Conservation (phyloP, 2,329 filamentous ascomycete species). For the Diaporthe humulicola region DNA sequence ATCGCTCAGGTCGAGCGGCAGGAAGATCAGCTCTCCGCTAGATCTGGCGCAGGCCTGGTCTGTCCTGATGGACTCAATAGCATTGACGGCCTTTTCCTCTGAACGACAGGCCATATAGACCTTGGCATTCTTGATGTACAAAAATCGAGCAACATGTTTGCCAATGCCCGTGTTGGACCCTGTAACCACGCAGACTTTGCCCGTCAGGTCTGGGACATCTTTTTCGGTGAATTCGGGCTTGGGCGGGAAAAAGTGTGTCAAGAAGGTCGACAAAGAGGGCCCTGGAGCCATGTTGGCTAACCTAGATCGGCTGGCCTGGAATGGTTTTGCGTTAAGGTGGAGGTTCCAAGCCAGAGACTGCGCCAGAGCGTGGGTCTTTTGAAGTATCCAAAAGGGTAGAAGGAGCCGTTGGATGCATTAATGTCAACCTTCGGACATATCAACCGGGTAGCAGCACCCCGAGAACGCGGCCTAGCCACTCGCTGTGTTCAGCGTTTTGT, state of each 20-base stretch:
- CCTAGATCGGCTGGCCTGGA: not conserved
- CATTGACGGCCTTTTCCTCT: conserved; percentile 53
- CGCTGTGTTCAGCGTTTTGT: not conserved
- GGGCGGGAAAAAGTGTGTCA: conserved; percentile 45
- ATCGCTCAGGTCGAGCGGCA: conserved; percentile 50
- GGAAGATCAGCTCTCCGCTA: conserved; percentile 50
- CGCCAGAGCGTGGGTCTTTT: not conserved
- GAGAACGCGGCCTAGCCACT: not conserved
- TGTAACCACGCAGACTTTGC: conserved; percentile 60
- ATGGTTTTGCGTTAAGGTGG: not conserved
- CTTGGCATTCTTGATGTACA: conserved; percentile 63
- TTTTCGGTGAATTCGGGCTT: conserved; percentile 49
- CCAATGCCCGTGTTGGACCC: conserved; percentile 55
- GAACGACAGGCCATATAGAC: conserved; percentile 65
- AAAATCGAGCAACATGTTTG: conserved; percentile 60
- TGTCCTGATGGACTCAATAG: conserved; percentile 56
- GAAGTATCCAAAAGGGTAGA: not conserved
- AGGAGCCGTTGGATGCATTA: not conserved
- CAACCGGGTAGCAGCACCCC: not conserved
- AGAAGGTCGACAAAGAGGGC: not conserved
- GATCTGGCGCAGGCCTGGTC: conserved; percentile 33
- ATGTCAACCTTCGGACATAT: not conserved
- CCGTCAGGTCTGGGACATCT: conserved; percentile 46
- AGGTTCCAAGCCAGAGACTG: not conserved
- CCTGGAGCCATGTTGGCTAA: not conserved